A percentile compares a stretch with the other conserved stretches of the same genome.
Conservation (phyloP, 2,329 filamentous ascomycete genomes). For the Rutstroemia sp. region DNA sequence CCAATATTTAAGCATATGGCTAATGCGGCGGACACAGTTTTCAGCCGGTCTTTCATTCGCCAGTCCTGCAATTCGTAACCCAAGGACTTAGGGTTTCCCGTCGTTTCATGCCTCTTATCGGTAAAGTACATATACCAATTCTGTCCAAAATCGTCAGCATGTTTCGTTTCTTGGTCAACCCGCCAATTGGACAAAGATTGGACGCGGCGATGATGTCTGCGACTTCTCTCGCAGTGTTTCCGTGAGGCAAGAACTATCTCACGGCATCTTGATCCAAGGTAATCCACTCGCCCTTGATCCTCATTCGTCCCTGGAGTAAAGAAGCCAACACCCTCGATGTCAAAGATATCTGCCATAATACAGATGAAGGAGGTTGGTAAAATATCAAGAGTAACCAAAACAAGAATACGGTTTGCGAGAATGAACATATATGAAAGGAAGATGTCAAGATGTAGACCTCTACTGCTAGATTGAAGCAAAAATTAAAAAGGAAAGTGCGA, state of each 20-base stretch:
- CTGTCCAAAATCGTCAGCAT: constrained; percentile 39
- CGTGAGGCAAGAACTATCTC: neutral
- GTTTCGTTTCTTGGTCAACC: neutral
- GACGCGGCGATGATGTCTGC: neutral
- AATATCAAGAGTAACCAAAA: constrained; percentile 7
- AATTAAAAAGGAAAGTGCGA: constrained; percentile 23
- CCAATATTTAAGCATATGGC: constrained; percentile 95
- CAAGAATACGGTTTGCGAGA: neutral
- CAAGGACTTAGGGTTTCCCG: constrained; percentile 71
- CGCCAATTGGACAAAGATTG: neutral
- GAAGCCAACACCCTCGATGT: constrained; percentile 1
- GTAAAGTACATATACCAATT: constrained; percentile 99
- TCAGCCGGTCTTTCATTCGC: constrained; percentile 93
- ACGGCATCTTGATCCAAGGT: neutral
- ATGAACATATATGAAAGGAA: neutral
- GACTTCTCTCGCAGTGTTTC: neutral
- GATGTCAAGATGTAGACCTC: neutral
- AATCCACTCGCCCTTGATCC: neutral
- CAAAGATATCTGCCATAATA: constrained; percentile 1
- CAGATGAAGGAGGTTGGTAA: neutral
- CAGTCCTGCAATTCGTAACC: constrained; percentile 73
- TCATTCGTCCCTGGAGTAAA: neutral
- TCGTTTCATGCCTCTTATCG: constrained; percentile 94
- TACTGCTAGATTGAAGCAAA: neutral
- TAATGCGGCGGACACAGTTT: constrained; percentile 91